phyloP scores from a whole-genome alignment of 495 filamentous ascomycete genomes.

The Tuber calosporum region DNA sequence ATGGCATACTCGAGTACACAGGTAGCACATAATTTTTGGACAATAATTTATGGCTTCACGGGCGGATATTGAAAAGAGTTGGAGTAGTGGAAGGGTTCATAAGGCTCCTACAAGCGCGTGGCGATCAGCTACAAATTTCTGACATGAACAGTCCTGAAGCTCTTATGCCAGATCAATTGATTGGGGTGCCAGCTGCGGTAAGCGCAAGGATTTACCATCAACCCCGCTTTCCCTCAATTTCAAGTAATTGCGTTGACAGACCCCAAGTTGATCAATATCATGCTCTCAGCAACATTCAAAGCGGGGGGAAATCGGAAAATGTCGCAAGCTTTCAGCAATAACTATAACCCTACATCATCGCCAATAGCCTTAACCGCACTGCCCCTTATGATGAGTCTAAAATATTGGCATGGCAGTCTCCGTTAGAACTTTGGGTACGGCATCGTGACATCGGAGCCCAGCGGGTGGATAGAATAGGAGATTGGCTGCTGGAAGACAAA shows the following conservation, averaged over 20 bases:
- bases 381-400: background rate
- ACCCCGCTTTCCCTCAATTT: background rate
- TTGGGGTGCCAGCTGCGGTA: background rate
- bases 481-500: background rate
- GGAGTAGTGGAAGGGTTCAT: too few species aligned
- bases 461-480: background rate
- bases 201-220: background rate
- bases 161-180: background rate
- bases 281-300: background rate
- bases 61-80: too few species aligned
- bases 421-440: background rate
- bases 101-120: too few species aligned
- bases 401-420: background rate
- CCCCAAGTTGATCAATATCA: background rate
- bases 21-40: too few species aligned
- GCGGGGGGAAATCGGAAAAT: background rate
- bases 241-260: background rate
- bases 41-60: too few species aligned
- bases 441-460: background rate
- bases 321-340: constrained; percentile 6
- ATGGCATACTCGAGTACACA: too few species aligned
- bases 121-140: too few species aligned
- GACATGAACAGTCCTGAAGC: too few species aligned
- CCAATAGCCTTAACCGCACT: too few species aligned
- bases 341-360: background rate